These are phyloP conservation scores for Ramularia endophylla DNA, from an alignment of 2,329 filamentous ascomycete genomes.

Conservation along the genomic window DNA sequence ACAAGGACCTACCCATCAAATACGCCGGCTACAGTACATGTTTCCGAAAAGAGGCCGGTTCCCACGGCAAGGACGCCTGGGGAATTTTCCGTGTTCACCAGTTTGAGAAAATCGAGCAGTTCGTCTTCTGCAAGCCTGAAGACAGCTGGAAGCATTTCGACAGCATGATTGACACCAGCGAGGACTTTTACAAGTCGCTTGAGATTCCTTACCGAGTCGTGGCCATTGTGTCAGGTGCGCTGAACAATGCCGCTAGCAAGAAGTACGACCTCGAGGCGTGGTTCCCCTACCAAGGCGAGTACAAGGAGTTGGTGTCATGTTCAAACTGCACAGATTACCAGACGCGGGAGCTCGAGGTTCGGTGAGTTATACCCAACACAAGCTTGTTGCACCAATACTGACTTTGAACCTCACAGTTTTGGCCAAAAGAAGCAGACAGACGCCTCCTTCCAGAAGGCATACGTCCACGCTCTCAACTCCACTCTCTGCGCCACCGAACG, in stretches of 20 bases:
- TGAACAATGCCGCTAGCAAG: conserved; percentile 85
- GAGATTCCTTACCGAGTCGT: conserved; percentile 87
- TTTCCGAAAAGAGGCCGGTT: conserved; percentile 91
- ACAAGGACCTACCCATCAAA: conserved; percentile 82
- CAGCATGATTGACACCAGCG: conserved; percentile 81
- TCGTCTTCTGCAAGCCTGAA: conserved; percentile 74
- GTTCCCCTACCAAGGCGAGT: conserved; percentile 95
- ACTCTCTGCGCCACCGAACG: conserved; percentile 87
- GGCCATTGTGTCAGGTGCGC: conserved; percentile 88
- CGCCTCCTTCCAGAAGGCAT: conserved; percentile 70
- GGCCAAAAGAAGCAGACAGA: conserved; percentile 83
- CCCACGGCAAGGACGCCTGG: conserved; percentile 91
- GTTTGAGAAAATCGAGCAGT: conserved; percentile 91
- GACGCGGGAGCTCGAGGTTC: conserved; percentile 85
- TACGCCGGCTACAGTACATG: conserved; percentile 85
- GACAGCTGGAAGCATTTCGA: conserved; percentile 93
- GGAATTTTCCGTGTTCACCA: conserved; percentile 97
- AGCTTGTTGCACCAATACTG: background rate
- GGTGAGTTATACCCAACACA: too few relatives aligned
- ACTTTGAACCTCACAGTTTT: conserved; percentile 39
- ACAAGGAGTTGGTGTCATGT: conserved; percentile 96
- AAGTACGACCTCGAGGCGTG: conserved; percentile 96
- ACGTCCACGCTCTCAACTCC: conserved; percentile 88
- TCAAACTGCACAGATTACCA: conserved; percentile 99
- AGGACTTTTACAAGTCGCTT: conserved; percentile 92